Evolutionary conservation across 257 asterid species (phyloP).

Genomic region (Parsonsia alboflavescens): DNA sequence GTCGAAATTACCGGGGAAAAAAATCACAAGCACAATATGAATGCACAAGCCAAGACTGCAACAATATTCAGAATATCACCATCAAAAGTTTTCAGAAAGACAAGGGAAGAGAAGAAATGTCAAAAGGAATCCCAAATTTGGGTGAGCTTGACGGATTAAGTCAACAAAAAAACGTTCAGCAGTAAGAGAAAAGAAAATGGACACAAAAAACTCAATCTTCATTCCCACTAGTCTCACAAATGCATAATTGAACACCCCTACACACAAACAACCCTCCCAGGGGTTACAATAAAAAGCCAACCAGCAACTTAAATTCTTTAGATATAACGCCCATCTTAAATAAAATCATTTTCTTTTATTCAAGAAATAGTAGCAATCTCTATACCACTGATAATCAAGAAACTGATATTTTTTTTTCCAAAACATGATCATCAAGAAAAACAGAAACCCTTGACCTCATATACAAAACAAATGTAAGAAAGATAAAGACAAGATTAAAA

Average conservation of each 20-base stretch:
- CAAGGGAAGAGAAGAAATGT: neutral
- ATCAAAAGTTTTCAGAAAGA: constrained; percentile 9
- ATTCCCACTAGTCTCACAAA: neutral
- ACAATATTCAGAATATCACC: constrained; percentile 31
- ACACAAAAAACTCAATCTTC: neutral
- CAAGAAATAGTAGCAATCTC: constrained; percentile 6
- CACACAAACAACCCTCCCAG: neutral
- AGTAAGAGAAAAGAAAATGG: neutral
- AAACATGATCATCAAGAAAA: neutral
- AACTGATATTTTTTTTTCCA: neutral
- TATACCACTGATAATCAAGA: neutral
- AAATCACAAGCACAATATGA: constrained; percentile 26
- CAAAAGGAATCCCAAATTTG: constrained; percentile 1
- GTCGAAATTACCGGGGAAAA: constrained; percentile 51
- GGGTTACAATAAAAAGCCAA: neutral
- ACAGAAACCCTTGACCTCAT: neutral
- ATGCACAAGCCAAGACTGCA: constrained; percentile 55
- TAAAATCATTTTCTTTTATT: neutral
- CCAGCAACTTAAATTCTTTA: neutral
- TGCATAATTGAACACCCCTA: neutral
- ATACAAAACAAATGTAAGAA: neutral
- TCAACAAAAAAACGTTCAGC: neutral
- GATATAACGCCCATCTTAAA: neutral
- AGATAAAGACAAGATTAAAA: neutral
- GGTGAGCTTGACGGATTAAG: neutral